phyloP scores from a whole-genome alignment of 805 yeast species.

The Ogataea zsoltii region DNA sequence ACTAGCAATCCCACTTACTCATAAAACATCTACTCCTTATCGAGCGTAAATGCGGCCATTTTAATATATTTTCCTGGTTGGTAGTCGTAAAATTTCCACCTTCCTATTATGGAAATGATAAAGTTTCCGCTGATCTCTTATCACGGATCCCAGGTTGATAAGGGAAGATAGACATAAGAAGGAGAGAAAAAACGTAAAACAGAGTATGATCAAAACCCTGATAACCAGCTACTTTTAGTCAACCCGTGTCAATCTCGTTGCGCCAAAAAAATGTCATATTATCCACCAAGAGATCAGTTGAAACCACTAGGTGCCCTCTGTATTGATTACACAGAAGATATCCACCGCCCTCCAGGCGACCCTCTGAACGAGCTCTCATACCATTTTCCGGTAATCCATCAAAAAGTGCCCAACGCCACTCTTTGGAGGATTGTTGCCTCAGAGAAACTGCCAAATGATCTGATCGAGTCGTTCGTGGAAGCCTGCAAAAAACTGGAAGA shows the following conservation, averaged over 20 bases:
- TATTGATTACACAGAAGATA: slow-evolving; percentile 3
- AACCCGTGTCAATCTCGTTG: too few species aligned
- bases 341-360: slow-evolving; percentile 5
- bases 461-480: background rate
- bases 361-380: slow-evolving; percentile 2
- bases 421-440: slow-evolving; percentile 3
- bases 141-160: background rate
- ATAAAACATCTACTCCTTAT: background rate
- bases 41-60: background rate
- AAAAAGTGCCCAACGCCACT: slow-evolving; percentile 1
- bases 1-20: background rate
- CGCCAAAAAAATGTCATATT: background rate
- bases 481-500: slow-evolving; percentile 1
- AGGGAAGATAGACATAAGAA: background rate
- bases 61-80: background rate
- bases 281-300: slow-evolving; percentile 4
- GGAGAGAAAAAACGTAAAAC: too few species aligned
- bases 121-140: background rate
- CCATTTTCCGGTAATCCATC: slow-evolving; percentile 1
- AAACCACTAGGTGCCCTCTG: slow-evolving; percentile 1
- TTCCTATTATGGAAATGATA: background rate
- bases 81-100: background rate
- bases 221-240: too few species aligned
- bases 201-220: too few species aligned
- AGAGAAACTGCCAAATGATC: background rate